phyloP scores from a whole-genome alignment of 2,329 filamentous ascomycete genomes.

The Xylariaceae sp. region DNA sequence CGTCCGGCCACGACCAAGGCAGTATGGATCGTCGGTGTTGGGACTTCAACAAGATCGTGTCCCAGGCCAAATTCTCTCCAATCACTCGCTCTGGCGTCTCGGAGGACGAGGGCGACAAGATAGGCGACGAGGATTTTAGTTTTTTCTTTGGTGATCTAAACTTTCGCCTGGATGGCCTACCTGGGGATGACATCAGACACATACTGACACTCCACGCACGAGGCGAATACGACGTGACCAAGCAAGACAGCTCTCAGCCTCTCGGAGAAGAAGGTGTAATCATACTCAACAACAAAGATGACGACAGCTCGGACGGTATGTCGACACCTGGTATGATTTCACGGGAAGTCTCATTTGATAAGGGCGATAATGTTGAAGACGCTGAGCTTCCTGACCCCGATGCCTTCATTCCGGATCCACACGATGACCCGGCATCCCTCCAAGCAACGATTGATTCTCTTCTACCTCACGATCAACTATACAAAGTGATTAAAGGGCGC shows the following conservation, averaged over 20 bases:
- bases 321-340: slow-evolving; percentile 30
- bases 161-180: slow-evolving; percentile 82
- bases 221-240: slow-evolving; percentile 66
- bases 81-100: slow-evolving; percentile 62
- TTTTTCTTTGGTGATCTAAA: slow-evolving; percentile 98
- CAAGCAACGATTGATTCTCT: slow-evolving; percentile 86
- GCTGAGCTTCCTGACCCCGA: slow-evolving; percentile 56
- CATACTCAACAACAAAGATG: slow-evolving; percentile 46
- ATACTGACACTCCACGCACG: slow-evolving; percentile 77
- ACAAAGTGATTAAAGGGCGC: slow-evolving; percentile 65
- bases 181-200: slow-evolving; percentile 83
- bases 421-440: slow-evolving; percentile 77
- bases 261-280: slow-evolving; percentile 50
- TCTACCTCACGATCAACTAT: slow-evolving; percentile 84
- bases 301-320: slow-evolving; percentile 37
- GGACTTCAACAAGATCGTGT: slow-evolving; percentile 77
- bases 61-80: slow-evolving; percentile 73
- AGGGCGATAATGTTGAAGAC: slow-evolving; percentile 28
- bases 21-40: slow-evolving; percentile 82
- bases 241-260: slow-evolving; percentile 34
- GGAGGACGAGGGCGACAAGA: slow-evolving; percentile 61
- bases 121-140: slow-evolving; percentile 87
- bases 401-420: slow-evolving; percentile 63
- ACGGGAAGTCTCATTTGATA: slow-evolving; percentile 29
- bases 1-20: slow-evolving; percentile 75